Evolutionary conservation across 2,329 filamentous ascomycete genomes (phyloP).

Genomic region (Hansfordia pulvinata): DNA sequence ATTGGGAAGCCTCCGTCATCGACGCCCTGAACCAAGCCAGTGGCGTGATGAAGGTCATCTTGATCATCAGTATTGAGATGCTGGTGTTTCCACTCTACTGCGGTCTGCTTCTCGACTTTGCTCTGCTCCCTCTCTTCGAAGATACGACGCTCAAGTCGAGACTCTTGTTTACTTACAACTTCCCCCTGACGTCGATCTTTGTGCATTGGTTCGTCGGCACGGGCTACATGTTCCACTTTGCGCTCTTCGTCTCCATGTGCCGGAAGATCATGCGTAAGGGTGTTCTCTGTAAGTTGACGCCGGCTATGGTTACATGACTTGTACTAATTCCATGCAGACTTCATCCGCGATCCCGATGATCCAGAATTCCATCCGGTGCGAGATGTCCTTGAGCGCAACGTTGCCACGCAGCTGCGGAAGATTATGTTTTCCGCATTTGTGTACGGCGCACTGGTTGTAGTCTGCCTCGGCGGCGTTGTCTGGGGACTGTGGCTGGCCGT

Average conservation of each 20-base stretch:
- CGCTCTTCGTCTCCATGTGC: conserved; percentile 97
- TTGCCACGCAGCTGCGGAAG: conserved; percentile 86
- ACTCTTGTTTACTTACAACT: conserved; percentile 61
- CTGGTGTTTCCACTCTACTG: conserved; percentile 93
- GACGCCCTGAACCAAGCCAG: conserved; percentile 86
- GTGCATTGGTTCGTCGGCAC: conserved; percentile 98
- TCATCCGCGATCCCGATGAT: conserved; percentile 95
- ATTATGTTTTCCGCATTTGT: conserved; percentile 93
- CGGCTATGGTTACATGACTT: conserved; percentile 2
- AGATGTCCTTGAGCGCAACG: conserved; percentile 85
- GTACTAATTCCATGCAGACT: conserved; percentile 44
- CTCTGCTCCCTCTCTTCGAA: conserved; percentile 80
- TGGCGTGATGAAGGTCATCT: conserved; percentile 91
- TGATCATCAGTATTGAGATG: conserved; percentile 99
- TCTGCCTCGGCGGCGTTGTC: conserved; percentile 89
- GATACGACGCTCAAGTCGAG: conserved; percentile 65
- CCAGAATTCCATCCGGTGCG: conserved; percentile 96
- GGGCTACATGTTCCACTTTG: conserved; percentile 99
- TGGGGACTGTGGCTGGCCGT: conserved; percentile 69
- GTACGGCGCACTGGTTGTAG: conserved; percentile 81
- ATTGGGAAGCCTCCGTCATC: conserved; percentile 64
- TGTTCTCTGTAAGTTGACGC: conserved; percentile 62
- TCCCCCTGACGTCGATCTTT: conserved; percentile 83
- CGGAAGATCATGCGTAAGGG: conserved; percentile 93
- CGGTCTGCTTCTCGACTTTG: conserved; percentile 76